Base-by-base conservation (phyloP, 1,139 yeast species). In the Candida gigantensis region DNA sequence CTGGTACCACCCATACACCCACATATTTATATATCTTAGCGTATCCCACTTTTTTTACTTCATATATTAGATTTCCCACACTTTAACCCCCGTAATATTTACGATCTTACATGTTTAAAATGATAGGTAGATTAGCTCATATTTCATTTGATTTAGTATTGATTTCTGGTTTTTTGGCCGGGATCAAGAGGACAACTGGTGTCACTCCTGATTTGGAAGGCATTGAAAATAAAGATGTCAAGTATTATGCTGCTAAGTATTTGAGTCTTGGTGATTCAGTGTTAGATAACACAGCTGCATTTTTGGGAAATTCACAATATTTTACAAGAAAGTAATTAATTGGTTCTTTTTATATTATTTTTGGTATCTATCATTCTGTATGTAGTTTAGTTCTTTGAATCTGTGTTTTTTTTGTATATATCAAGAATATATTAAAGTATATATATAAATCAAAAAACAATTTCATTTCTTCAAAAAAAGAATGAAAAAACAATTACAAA, bases 181-280 rank as follows among this genome's bases (percentile, higher is more conserved):
- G 97, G 2, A 80, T 92, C 35, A 87, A 84, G 62, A 78, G 96
- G 57, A 81, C 82, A 50, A 84, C 97, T 3, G 97, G 97, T 0
- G 68, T 90, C 30, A 76, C 88, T 6, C 68, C 68, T 9, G 55
- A 69, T 41, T 48, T 66, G 21, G 71, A 66, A 19, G 29, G 48
- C 7, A 45, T 68, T 30, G 57, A 55, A 20, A 65, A 55, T 42
- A 60, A 77, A 34, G 84, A 81, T 26, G 65, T 83, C 9, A 74
- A 74, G 51, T 69, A 74, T 29, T 82, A 84, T 52, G 66, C 82
- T 12, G 65, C 66, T 24, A 83, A 79, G 52, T 92, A 88, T 56
- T 72, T 92, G 47, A 84, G 80, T 39, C 60, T 83, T 23, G 98
- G 98, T n/a, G 98, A 92, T 53, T 78, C 80, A 58, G 67, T 85